Evolutionary conservation across 257 asterid genomes (phyloP).

Genomic region (Gentiana dahurica): DNA sequence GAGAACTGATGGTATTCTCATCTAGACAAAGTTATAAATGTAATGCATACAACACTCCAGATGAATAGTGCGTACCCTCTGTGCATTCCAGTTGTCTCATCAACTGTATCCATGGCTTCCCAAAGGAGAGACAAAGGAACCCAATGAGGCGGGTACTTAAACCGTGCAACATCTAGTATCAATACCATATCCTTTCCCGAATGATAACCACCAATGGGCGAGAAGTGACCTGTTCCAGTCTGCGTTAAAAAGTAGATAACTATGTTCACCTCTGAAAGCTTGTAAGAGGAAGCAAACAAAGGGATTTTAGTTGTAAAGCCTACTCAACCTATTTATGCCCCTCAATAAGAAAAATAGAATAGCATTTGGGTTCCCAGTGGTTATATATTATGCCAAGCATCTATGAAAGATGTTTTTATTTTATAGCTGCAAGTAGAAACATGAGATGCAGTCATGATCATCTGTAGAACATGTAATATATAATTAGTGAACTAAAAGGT

Average conservation of each 20-base stretch:
- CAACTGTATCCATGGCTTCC: slow-evolving; percentile 96
- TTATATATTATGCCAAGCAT: too few species aligned
- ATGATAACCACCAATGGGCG: slow-evolving; percentile 99
- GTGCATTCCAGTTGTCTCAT: slow-evolving; percentile 76
- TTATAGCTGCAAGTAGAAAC: too few species aligned
- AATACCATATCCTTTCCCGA: slow-evolving; percentile 94
- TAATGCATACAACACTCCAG: neutral
- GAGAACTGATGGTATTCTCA: too few species aligned
- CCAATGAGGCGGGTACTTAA: slow-evolving; percentile 99
- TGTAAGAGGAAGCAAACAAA: slow-evolving; percentile 2
- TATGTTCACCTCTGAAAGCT: neutral
- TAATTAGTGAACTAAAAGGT: neutral
- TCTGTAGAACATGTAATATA: too few species aligned
- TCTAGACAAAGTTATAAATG: neutral
- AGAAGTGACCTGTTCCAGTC: slow-evolving; percentile 99
- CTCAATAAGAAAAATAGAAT: neutral
- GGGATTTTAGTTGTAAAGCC: neutral
- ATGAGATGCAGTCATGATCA: too few species aligned
- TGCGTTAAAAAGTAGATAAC: slow-evolving; percentile 15
- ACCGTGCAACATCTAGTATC: slow-evolving; percentile 97
- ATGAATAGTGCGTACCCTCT: slow-evolving; percentile 53
- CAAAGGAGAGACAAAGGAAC: slow-evolving; percentile 92
- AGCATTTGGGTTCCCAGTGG: too few species aligned
- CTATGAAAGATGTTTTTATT: too few species aligned
- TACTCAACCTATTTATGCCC: neutral